A percentile compares a stretch with the other conserved stretches of the same genome.
Evolutionary conservation across 768 basidiomycete species (phyloP).

Genomic region (Hygrocybe coccinea): DNA sequence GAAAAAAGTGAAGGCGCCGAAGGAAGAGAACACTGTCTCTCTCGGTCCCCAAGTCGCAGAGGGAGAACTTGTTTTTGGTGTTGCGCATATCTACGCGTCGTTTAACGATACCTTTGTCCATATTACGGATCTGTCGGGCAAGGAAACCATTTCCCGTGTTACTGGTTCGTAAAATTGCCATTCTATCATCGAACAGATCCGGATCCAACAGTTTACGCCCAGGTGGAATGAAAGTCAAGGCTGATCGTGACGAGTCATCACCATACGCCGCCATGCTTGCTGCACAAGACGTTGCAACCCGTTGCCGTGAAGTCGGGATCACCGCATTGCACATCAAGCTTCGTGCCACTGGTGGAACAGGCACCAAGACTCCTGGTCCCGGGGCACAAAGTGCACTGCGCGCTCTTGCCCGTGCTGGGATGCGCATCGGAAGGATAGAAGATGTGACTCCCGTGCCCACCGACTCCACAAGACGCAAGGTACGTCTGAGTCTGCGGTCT

Average conservation of each 20-base stretch:
- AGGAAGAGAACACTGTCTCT: conserved; percentile 79
- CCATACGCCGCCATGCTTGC: conserved; percentile 98
- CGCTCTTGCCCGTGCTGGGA: conserved; percentile 95
- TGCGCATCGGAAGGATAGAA: conserved; percentile 97
- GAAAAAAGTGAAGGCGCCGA: conserved; percentile 73
- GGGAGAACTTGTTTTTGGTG: conserved; percentile 95
- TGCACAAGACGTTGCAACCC: conserved; percentile 91
- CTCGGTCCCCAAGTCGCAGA: conserved; percentile 95
- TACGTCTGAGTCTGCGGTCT: conserved; percentile 28
- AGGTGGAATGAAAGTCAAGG: conserved; percentile 99
- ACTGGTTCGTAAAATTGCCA: conserved; percentile 57
- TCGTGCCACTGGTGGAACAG: conserved; percentile 95
- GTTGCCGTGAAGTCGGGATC: conserved; percentile 98
- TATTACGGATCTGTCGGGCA: conserved; percentile 96
- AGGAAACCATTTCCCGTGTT: conserved; percentile 98
- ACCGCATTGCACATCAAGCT: conserved; percentile 99
- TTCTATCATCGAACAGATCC: not conserved
- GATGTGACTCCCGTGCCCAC: conserved; percentile 97
- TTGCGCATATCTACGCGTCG: conserved; percentile 97
- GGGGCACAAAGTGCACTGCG: conserved; percentile 98
- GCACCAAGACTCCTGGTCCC: conserved; percentile 98
- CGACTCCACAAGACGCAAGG: conserved; percentile 96
- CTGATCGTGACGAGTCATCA: conserved; percentile 98
- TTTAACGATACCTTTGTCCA: conserved; percentile 99
- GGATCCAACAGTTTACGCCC: not conserved